Conservation (phyloP, 371 early-diverging fungal genomes). For the Dichotomocladium elegans region DNA sequence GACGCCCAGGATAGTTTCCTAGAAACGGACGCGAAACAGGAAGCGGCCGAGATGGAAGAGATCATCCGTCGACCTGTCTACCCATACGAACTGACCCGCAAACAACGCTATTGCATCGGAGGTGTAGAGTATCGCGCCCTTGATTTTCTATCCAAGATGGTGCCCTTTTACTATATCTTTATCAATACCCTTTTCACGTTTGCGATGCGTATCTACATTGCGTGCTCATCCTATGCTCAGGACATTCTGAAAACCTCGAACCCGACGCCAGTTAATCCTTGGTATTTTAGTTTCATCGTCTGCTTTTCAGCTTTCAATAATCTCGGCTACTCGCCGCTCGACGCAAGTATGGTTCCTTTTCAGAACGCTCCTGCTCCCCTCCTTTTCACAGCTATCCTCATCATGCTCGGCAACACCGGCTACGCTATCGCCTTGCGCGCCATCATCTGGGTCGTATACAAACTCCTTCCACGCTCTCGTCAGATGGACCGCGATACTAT, state of each 20-base stretch:
- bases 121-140: slow-evolving; percentile 39
- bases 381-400: slow-evolving; percentile 2
- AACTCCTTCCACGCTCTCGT: slow-evolving; percentile 19
- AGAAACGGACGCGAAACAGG: slow-evolving; percentile 29
- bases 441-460: slow-evolving; percentile 17
- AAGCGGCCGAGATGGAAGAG: slow-evolving; percentile 36
- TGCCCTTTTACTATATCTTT: slow-evolving; percentile 28
- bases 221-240: slow-evolving; percentile 23
- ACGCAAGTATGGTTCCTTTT: slow-evolving; percentile 14
- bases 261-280: slow-evolving; percentile 9
- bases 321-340: slow-evolving; percentile 6
- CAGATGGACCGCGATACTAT: slow-evolving; percentile 7
- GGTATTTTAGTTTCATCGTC: slow-evolving; percentile 16
- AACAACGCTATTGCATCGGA: slow-evolving; percentile 33
- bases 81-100: slow-evolving; percentile 23
- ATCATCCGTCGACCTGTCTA: slow-evolving; percentile 18
- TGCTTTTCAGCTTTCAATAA: slow-evolving; percentile 13
- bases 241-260: slow-evolving; percentile 13
- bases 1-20: background rate
- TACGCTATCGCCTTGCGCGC: slow-evolving; percentile 13
- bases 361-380: slow-evolving; percentile 10
- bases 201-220: slow-evolving; percentile 33
- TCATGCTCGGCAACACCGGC: slow-evolving; percentile 12
- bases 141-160: slow-evolving; percentile 24
- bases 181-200: slow-evolving; percentile 23